Conservation (phyloP, 2,329 filamentous ascomycete genomes). For the Colletotrichum tanaceti region DNA sequence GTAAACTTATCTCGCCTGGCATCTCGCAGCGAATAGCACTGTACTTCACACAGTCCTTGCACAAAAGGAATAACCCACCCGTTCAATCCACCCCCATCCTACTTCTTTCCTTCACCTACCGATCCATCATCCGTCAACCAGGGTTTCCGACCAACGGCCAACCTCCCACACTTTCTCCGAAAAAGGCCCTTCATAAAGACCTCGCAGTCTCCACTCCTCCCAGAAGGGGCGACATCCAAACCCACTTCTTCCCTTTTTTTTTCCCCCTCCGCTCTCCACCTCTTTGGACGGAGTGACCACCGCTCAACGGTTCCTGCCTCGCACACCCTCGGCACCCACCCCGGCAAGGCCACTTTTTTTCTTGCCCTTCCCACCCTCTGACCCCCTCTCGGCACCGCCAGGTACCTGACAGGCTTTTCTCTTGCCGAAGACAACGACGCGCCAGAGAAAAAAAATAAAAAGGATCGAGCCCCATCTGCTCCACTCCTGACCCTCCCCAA, state of each 20-base stretch:
- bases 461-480: conserved; percentile 41
- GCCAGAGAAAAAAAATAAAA: conserved; percentile 39
- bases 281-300: conserved; percentile 39
- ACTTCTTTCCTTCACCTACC: conserved; percentile 34
- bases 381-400: conserved; percentile 34
- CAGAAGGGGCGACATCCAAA: conserved; percentile 40
- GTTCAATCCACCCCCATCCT: conserved; percentile 15
- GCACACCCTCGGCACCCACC: conserved; percentile 39
- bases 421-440: conserved; percentile 34
- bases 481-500: conserved; percentile 42
- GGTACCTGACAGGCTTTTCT: conserved; percentile 39
- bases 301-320: conserved; percentile 39
- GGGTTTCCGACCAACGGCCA: conserved; percentile 35
- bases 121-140: conserved; percentile 34
- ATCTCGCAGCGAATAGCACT: background rate
- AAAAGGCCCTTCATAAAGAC: conserved; percentile 40
- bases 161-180: conserved; percentile 40
- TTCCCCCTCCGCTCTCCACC: conserved; percentile 22
- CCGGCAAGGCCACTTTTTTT: conserved; percentile 37
- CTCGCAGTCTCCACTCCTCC: conserved; percentile 38
- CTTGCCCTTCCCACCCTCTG: conserved; percentile 9
- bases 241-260: conserved; percentile 40
- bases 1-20: conserved; percentile 7
- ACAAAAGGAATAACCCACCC: conserved; percentile 24
- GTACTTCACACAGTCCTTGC: conserved; percentile 16